Base-by-base conservation (phyloP, 306 rosid genomes). In the Abrus precatorius region DNA sequence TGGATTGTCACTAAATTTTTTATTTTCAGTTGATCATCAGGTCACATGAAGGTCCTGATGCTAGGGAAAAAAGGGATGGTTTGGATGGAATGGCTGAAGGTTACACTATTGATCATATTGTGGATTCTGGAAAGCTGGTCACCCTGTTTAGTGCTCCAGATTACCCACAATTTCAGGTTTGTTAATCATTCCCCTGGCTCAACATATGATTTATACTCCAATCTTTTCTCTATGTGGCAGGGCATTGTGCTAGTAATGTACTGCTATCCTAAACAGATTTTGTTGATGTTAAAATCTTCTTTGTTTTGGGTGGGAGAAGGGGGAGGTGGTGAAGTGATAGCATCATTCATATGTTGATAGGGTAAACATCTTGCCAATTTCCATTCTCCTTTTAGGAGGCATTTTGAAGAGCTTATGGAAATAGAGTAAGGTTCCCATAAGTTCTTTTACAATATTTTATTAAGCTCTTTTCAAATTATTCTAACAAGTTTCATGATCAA, bases 21-120 rank as follows among this genome's bases (percentile, higher is more conserved):
- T 55, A 72, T 75, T 75, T 68, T 38, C 90, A 94, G 98, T 73
- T 94, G 85, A 90, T 94, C 78, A 90, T 94, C 65, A 92, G 98
- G 86, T 94, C 98, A 1, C 98, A 94, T 84, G 98, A 94, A 89
- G 98, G 98, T 47, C 98, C 98, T 27, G 98, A 94, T 88, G 98
- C 98, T 6, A 83, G 98, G 85, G 98, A 94, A 54, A 94, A 94
- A 80, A 86, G 98, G 87, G 87, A 90, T 72, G 97, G 92, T 60
- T 87, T 94, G 71, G 92, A 30, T 60, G 92, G 94, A 72, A 94
- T 94, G 97, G 85, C 85, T 61, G 87, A 87, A 74, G 98, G 98
- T 4, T 94, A 94, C 86, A 92, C 98, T 36, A 89, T 94, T 71
- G 98, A 94, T 85, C 98, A 94, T 84, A 59, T 88, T 77, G 98